Percentiles rank a stretch among this genome's conserved stretches.
phyloP scores from a whole-genome alignment of 352 stramenopile genomes.

The Blastocystis hominis region DNA sequence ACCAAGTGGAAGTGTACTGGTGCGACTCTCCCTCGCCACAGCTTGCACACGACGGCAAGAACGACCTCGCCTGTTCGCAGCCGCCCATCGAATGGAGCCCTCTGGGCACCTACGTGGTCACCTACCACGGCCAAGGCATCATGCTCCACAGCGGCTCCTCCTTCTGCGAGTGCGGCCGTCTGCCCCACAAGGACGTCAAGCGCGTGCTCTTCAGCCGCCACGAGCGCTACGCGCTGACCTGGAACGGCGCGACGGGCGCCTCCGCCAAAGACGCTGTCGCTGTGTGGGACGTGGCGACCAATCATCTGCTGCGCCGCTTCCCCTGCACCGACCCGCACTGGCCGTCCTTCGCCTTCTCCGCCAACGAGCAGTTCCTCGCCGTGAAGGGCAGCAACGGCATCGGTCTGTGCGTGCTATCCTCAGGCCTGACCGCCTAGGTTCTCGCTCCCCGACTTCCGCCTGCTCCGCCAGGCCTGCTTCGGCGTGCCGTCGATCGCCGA shows the following conservation, averaged over 20 bases:
- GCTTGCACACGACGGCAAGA: background rate
- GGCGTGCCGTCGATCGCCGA: background rate
- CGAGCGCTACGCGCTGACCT: constrained; percentile 17
- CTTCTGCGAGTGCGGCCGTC: background rate
- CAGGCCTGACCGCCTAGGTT: background rate
- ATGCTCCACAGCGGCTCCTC: background rate
- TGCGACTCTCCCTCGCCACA: background rate
- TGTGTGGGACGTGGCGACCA: background rate
- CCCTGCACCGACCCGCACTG: background rate
- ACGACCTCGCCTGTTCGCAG: background rate
- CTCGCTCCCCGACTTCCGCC: background rate
- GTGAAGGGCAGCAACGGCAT: constrained; percentile 4
- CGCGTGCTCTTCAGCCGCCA: background rate
- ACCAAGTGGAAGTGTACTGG: background rate
- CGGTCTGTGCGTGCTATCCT: background rate
- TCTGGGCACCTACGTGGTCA: constrained; percentile 6
- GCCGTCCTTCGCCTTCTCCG: constrained; percentile 9
- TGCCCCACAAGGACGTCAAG: background rate
- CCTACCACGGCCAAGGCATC: background rate
- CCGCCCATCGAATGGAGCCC: background rate
- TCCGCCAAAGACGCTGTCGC: background rate
- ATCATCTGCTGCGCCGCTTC: constrained; percentile 27
- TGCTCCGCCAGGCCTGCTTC: constrained; percentile 7
- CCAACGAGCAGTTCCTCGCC: constrained; percentile 18
- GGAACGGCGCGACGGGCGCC: constrained; percentile 8